Percentiles rank a stretch among this genome's conserved stretches.
phyloP scores from a whole-genome alignment of 257 asterid genomes.

The Solanum chiquidenum region DNA sequence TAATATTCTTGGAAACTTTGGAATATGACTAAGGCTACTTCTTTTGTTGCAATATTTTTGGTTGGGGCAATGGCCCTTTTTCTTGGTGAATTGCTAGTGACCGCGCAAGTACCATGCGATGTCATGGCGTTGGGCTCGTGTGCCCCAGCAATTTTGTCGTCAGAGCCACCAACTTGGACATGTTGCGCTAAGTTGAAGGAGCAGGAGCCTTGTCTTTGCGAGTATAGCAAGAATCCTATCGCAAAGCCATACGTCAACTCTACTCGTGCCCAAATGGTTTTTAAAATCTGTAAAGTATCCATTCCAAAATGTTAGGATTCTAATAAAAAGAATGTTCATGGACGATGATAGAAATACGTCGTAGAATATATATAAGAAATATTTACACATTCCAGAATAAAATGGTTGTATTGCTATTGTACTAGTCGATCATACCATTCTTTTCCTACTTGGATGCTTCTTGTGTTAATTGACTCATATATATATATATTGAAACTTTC shows the following conservation, averaged over 20 bases:
- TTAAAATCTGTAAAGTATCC: slow-evolving; percentile 1
- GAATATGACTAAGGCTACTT: not conserved
- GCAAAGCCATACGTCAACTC: slow-evolving; percentile 5
- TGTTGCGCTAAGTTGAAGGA: slow-evolving; percentile 13
- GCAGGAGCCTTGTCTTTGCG: slow-evolving; percentile 23
- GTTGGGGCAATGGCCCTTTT: not conserved
- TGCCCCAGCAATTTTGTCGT: not conserved
- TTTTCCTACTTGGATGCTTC: no score
- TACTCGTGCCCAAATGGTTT: slow-evolving; percentile 3
- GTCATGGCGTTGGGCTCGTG: slow-evolving; percentile 1
- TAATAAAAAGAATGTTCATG: not conserved
- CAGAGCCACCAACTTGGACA: not conserved
- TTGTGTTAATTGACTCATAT: no score
- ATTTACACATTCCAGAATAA: not conserved
- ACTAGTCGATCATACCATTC: not conserved
- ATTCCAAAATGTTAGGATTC: not conserved
- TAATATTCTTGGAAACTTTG: not conserved
- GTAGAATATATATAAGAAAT: not conserved
- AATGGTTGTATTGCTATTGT: not conserved
- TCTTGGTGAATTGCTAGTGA: not conserved
- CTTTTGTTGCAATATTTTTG: not conserved
- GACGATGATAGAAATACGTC: not conserved
- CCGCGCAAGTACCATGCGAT: slow-evolving; percentile 6
- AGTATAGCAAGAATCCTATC: slow-evolving; percentile 3
- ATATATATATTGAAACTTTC: not conserved